A percentile compares a stretch with the other conserved stretches of the same genome.
phyloP scores from a whole-genome alignment of 768 basidiomycete genomes.

The Pisolithus orientalis region DNA sequence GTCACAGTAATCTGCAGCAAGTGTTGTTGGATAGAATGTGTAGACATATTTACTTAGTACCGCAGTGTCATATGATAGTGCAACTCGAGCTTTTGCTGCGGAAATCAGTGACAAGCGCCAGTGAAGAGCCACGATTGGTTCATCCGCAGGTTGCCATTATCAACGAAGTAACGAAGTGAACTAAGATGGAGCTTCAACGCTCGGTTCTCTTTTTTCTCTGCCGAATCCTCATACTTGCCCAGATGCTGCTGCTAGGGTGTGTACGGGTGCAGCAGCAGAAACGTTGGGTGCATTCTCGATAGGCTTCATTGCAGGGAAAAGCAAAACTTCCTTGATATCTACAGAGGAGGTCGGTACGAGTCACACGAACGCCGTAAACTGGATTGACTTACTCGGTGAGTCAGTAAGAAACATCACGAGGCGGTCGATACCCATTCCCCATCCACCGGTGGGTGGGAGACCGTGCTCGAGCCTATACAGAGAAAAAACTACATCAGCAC shows the following conservation, averaged over 20 bases:
- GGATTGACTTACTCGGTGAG: slow-evolving; percentile 66
- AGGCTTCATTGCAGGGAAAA: slow-evolving; percentile 98
- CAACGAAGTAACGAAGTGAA: too few relatives aligned
- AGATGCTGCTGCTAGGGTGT: slow-evolving; percentile 8
- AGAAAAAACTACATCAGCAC: slow-evolving; percentile 1
- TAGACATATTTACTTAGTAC: slow-evolving; percentile 4
- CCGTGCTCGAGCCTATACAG: slow-evolving; percentile 84
- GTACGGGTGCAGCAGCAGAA: slow-evolving; percentile 20
- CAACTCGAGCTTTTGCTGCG: slow-evolving; percentile 21
- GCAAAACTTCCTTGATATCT: slow-evolving; percentile 95
- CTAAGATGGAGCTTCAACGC: too few relatives aligned
- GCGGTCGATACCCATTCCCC: slow-evolving; percentile 94
- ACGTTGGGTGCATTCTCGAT: slow-evolving; percentile 41
- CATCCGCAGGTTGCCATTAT: too few relatives aligned
- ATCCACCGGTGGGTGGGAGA: slow-evolving; percentile 94
- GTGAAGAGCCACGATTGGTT: too few relatives aligned
- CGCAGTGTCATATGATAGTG: slow-evolving; percentile 2
- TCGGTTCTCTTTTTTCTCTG: too few relatives aligned
- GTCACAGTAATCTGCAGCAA: background rate
- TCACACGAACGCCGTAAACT: background rate
- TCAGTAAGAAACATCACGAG: slow-evolving; percentile 98
- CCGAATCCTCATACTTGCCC: slow-evolving; percentile 10
- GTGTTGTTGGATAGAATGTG: background rate
- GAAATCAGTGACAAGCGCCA: background rate
- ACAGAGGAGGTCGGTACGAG: slow-evolving; percentile 7